Percentiles rank a stretch among this genome's conserved stretches.
phyloP scores from a whole-genome alignment of 1,284 basidiomycete species.

The Ceratobasidium sp. region DNA sequence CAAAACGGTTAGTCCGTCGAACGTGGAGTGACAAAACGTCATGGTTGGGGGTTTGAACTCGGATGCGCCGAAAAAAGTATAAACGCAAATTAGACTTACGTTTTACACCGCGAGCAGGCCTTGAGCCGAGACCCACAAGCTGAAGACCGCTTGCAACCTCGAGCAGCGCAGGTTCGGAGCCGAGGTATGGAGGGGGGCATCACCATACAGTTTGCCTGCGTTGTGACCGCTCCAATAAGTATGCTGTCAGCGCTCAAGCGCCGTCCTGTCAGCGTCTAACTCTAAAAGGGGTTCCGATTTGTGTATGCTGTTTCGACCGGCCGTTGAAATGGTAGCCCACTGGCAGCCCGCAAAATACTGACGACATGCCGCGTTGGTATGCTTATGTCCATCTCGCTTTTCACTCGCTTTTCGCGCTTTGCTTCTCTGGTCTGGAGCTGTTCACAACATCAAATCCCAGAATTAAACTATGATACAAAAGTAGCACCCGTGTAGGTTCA shows the following conservation, averaged over 20 bases:
- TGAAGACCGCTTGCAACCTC: not conserved
- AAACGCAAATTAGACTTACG: not conserved
- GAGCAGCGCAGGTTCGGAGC: slow-evolving; percentile 17
- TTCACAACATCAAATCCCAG: not conserved
- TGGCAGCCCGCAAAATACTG: too few relatives aligned
- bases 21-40: not conserved
- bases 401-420: too few relatives aligned
- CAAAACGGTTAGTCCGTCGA: not conserved
- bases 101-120: slow-evolving; percentile 22
- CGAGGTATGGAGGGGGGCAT: slow-evolving; percentile 24
- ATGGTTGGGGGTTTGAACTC: not conserved
- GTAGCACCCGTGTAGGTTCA: not conserved
- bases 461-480: slow-evolving; percentile 2
- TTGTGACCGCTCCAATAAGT: slow-evolving; percentile 26
- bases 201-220: not conserved
- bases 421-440: too few relatives aligned
- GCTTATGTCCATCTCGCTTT: not conserved
- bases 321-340: too few relatives aligned
- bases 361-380: not conserved
- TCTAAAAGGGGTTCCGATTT: not conserved
- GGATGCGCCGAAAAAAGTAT: not conserved
- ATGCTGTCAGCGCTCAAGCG: not conserved
- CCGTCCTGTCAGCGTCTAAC: too few relatives aligned
- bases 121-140: not conserved
- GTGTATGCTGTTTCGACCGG: too few relatives aligned